Evolutionary conservation across 192 early-diverging fungal species (phyloP).

Genomic region (Mortierella hygrophila): DNA sequence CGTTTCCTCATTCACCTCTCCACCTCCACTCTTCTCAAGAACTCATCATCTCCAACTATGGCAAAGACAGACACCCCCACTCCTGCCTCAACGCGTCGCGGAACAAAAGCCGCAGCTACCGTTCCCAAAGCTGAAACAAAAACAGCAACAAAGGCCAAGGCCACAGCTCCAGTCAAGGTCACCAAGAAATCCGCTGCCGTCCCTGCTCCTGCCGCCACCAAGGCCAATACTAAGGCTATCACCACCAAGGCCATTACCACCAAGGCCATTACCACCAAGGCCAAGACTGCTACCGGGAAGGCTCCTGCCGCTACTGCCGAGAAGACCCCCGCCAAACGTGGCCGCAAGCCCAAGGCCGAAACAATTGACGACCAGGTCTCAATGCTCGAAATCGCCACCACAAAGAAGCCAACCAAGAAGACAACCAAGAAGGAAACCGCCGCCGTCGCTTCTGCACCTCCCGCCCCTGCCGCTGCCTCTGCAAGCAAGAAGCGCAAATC

Average conservation of each 20-base stretch:
- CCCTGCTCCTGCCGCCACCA: background rate
- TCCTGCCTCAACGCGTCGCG: background rate
- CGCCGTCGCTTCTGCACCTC: background rate
- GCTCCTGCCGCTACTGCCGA: background rate
- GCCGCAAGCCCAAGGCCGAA: constrained; percentile 25
- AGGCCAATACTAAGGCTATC: background rate
- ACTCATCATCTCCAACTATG: background rate
- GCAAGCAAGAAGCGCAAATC: constrained; percentile 21
- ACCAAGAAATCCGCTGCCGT: background rate
- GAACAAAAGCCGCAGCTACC: background rate
- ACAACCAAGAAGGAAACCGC: background rate
- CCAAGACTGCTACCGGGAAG: background rate
- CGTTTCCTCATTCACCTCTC: background rate
- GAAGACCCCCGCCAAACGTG: constrained; percentile 8
- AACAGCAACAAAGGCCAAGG: background rate
- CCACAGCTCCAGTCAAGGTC: background rate
- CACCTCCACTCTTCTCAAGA: background rate
- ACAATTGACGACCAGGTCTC: constrained; percentile 20
- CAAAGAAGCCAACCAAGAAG: background rate
- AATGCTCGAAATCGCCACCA: background rate
- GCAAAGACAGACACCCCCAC: background rate
- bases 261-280: background rate
- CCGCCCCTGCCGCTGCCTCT: background rate
- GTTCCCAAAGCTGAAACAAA: background rate
- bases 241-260: background rate